Base-by-base conservation (phyloP, 352 stramenopile genomes). In the Pseudoperonospora humuli region DNA sequence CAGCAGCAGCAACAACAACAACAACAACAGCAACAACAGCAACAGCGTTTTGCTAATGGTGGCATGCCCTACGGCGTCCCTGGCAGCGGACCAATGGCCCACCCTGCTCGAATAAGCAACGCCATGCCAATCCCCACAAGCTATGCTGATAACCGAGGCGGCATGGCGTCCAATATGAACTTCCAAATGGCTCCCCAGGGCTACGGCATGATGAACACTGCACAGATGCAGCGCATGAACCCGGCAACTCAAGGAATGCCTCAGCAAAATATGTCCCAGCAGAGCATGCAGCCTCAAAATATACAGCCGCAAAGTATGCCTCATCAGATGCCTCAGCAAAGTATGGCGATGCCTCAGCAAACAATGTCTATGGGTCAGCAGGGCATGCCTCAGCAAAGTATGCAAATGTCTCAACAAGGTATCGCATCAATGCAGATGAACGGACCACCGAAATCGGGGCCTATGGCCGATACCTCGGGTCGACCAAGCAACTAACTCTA, bases 191-290 rank as follows among this genome's bases (percentile, higher is more conserved):
- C 45, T 0, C 57, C 65, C 4, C 70, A 76, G 32, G 62, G 67
- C 27, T 82, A 79, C 28, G 66, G 65, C 18, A 79, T 82, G 67
- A 67, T 77, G 56, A 40, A 57, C 2, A 54, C 57, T 5, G 36
- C 45, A 20, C 57, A 64, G 28, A 59, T 58, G 34, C 61, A 71
- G 49, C 61, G 53, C 20, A 57, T 67, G 48, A 67, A 61, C 27
- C 44, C 61, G 8, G 48, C 13, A 8, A 50, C 59, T 28, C 67
- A 72, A 43, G 55, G 55, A 26, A 76, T 64, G 34, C 23, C 39
- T 14, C 54, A 54, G 11, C 55, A 60, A 27, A 47, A 29, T 36
- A 73, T 28, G 7, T 45, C 54, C 50, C 54, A 54, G 24, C 54
- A 59, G 17, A 52, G 24, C 20, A 70, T 72, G 57, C 37, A 47